Evolutionary conservation across 768 basidiomycete species (phyloP).

Genomic region (Mycena indigotica): DNA sequence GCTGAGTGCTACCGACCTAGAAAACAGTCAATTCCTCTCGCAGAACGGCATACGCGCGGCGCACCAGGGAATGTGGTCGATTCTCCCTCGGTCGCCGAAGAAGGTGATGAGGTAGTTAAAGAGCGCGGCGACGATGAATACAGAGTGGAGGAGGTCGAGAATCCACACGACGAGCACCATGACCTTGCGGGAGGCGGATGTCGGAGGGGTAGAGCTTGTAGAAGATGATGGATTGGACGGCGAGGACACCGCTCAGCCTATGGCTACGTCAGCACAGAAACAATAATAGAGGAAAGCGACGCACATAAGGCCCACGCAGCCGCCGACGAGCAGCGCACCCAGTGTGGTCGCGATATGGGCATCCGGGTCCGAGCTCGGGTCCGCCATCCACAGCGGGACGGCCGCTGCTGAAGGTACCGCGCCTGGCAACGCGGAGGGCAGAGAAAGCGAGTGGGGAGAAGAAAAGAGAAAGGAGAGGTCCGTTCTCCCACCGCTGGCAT

Average conservation of each 20-base stretch:
- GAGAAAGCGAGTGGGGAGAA: neutral
- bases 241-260: constrained; percentile 23
- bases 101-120: constrained; percentile 34
- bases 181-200: neutral
- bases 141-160: constrained; percentile 34
- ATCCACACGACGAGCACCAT: constrained; percentile 18
- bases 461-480: neutral
- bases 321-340: constrained; percentile 23
- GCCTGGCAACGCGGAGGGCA: neutral
- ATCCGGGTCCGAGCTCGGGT: neutral
- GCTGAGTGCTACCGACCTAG: constrained; percentile 17
- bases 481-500: neutral
- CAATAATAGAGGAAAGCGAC: neutral
- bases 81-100: constrained; percentile 30
- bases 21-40: too few relatives aligned
- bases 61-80: constrained; percentile 18
- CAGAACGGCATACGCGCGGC: too few relatives aligned
- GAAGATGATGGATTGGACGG: constrained; percentile 22
- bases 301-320: constrained; percentile 19
- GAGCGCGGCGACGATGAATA: constrained; percentile 34
- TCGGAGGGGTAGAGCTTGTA: constrained; percentile 21
- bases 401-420: neutral
- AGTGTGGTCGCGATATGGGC: constrained; percentile 18
- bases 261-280: neutral
- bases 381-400: neutral